These are phyloP conservation scores for Mortierella sp. DNA, from an alignment of 371 early-diverging fungal genomes.

Conservation along the genomic window DNA sequence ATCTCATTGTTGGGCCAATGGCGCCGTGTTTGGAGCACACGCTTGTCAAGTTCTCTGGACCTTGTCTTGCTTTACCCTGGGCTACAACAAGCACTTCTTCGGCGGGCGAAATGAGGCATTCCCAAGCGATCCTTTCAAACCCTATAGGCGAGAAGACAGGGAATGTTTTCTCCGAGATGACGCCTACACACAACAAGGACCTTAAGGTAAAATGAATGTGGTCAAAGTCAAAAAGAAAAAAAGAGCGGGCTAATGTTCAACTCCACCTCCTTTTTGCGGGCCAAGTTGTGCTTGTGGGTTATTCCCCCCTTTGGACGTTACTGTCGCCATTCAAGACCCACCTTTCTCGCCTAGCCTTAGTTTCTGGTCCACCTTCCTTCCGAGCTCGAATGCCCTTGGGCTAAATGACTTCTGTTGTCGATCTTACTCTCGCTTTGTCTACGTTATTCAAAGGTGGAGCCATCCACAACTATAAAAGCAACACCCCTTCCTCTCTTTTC, in stretches of 20 bases:
- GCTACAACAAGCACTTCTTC: neutral
- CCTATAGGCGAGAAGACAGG: neutral
- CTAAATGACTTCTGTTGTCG: neutral
- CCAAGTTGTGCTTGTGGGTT: neutral
- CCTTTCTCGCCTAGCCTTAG: neutral
- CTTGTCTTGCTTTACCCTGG: neutral
- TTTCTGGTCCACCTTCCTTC: constrained; percentile 3
- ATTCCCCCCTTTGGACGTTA: neutral
- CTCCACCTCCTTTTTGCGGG: constrained; percentile 5
- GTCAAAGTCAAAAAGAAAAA: neutral
- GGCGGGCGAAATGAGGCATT: neutral
- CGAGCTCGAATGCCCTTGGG: neutral
- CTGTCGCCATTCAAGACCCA: neutral
- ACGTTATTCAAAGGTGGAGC: neutral
- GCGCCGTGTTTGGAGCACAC: neutral
- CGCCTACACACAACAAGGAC: neutral
- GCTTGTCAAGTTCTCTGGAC: neutral
- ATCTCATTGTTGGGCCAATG: constrained; percentile 1
- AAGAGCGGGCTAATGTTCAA: constrained; percentile 5
- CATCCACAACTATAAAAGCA: constrained; percentile 12
- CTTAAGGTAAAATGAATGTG: neutral
- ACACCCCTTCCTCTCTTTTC: neutral
- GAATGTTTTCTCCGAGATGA: neutral
- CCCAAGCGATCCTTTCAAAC: neutral
- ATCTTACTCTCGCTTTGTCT: neutral